Conservation (phyloP, 495 filamentous ascomycete species). For the Aspergillus bridgeri region DNA sequence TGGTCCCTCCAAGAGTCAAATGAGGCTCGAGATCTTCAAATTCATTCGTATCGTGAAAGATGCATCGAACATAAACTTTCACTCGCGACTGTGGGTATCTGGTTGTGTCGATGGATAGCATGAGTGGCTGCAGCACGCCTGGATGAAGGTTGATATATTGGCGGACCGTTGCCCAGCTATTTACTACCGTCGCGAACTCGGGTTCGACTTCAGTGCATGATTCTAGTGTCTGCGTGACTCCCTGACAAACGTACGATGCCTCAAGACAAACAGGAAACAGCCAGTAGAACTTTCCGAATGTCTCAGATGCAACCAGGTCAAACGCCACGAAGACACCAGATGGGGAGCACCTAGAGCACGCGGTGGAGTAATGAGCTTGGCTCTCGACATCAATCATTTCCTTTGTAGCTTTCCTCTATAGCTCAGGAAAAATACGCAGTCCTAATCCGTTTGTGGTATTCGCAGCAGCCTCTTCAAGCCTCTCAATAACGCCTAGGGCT, state of each 20-base stretch:
- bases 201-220: not conserved
- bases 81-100: conserved; percentile 3
- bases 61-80: conserved; percentile 5
- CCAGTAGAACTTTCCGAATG: conserved; percentile 2
- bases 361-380: not conserved
- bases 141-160: not conserved
- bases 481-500: not conserved
- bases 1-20: not conserved
- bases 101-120: conserved; percentile 7
- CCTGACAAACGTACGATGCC: not conserved
- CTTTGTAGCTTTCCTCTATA: not conserved
- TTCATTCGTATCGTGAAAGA: not conserved
- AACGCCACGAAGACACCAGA: conserved; percentile 4
- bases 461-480: not conserved
- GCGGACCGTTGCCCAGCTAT: not conserved
- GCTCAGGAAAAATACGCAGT: not conserved
- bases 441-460: not conserved
- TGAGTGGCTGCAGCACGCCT: not conserved
- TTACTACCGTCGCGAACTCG: not conserved
- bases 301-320: not conserved
- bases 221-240: not conserved
- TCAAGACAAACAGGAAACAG: not conserved
- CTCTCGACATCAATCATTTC: not conserved
- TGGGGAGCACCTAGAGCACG: not conserved
- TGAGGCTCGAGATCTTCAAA: conserved; percentile 4